A percentile compares a stretch with the other conserved stretches of the same genome.
Conservation (phyloP, 208 protist genomes). For the Endotrypanum monterogeii region DNA sequence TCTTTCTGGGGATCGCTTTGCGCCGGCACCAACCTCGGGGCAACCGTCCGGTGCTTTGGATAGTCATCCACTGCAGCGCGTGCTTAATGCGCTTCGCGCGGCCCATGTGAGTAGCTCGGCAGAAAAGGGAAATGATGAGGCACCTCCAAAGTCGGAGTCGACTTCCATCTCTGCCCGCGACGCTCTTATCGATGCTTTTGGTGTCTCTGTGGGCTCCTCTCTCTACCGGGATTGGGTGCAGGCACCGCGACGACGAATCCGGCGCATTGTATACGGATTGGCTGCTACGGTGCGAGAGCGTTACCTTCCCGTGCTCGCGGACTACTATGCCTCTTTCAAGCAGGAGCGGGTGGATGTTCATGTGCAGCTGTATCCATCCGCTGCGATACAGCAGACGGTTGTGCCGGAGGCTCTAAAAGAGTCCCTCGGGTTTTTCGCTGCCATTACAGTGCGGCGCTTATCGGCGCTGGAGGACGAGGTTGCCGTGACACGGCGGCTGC, state of each 20-base stretch:
- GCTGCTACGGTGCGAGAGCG: constrained; percentile 13
- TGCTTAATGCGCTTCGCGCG: constrained; percentile 17
- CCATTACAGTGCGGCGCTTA: constrained; percentile 51
- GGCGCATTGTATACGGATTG: constrained; percentile 14
- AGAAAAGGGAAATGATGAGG: background rate
- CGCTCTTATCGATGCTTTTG: constrained; percentile 26
- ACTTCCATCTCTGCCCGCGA: background rate
- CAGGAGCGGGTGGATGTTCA: constrained; percentile 47
- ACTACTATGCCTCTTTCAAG: background rate
- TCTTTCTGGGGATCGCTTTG: background rate
- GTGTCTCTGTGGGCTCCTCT: constrained; percentile 38
- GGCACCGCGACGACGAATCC: constrained; percentile 39
- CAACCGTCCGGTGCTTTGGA: background rate
- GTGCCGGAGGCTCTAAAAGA: constrained; percentile 6
- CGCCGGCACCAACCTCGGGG: background rate
- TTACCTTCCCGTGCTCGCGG: constrained; percentile 4
- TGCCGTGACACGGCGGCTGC: constrained; percentile 27
- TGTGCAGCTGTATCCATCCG: constrained; percentile 59
- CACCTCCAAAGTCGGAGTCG: background rate
- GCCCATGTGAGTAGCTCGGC: background rate
- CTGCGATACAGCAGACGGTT: background rate
- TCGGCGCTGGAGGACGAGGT: constrained; percentile 34
- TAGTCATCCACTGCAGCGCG: constrained; percentile 8
- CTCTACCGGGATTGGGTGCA: constrained; percentile 57
- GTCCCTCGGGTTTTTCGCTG: constrained; percentile 37